Base-by-base conservation (phyloP, 2,329 filamentous ascomycete genomes). In the Ascochyta clinopodiicola region DNA sequence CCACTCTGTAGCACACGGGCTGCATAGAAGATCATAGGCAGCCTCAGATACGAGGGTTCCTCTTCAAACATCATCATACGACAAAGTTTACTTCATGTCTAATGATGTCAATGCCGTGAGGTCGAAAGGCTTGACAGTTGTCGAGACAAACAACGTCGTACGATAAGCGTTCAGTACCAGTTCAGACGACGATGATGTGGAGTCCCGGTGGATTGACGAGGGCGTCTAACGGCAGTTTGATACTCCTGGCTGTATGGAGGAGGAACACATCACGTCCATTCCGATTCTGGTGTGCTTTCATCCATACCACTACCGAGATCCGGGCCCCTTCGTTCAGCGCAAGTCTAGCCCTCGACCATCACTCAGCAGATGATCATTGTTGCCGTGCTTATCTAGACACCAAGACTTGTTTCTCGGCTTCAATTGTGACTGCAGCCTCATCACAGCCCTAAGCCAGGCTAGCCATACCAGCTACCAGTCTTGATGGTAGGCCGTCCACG, bases 1-100 rank as follows among this genome's bases (percentile, higher is more conserved):
- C 48, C 17, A 29, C 48, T 39, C 25, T 48, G 54, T 57, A 48
- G 44, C 47, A 51, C 47, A 25, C 22, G 9, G 43, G 36, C 47
- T 49, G 47, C 47, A 47, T 39, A 19, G 53, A 55, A 61, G 56
- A 64, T 60, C 46, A 55, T 22, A 31, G 32, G 21, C 22, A 43
- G 46, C 52, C 46, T 56, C 46, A 47, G 37, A 37, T 44, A 58
- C 50, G 44, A 48, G 54, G 56, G 24, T 47, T 21, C 56, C 38
- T 49, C 58, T 65, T 70, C 68, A 72, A 72, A 73, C 71, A 68
- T 61, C 59, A 64, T 73, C 68, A 63, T 72, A 73, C 71, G 68
- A 73, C 70, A 61, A 67, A 67, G 71, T 73, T 74, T 73, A 62
- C 70, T 45, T 62, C 69, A 57, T 51, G 36, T 48, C 51, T 53